Evolutionary conservation across 2,329 filamentous ascomycete species (phyloP), one percentile per base, ranked within the genome.

Genomic region (Neonectria ditissima): DNA sequence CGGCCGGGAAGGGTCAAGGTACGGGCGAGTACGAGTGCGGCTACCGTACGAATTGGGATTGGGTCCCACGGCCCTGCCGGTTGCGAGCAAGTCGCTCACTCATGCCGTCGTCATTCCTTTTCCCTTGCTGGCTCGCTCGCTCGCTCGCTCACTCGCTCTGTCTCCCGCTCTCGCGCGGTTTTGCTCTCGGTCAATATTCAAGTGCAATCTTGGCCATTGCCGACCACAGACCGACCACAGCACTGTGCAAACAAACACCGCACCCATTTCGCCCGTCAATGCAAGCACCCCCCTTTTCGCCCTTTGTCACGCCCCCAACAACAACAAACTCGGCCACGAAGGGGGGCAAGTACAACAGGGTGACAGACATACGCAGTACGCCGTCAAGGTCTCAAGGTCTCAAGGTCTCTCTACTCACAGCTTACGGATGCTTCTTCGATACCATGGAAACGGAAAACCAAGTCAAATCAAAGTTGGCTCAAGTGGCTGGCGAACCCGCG

Each of bases 31-130:
- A 70, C 71, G 67, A 67, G 59, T 57, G 56, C 55, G 50, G 47
- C 60, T 59, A 73, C 70, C 51, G 71, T 74, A 72, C 65, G 72
- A 74, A 74, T 74, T 73, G 72, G 59, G 24, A 26, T 51, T 59
- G 50, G 60, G 56, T 60, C 62, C 63, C 65, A 73, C 71, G 71
- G 69, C 60, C 65, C 65, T 65, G 55, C 68, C 70, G 67, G 63
- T 62, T 62, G 45, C 53, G 39, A 63, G 65, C 65, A 60, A 59
- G 65, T 67, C 61, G 47, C 65, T 66, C 62, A 53, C 59, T 60
- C 55, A 58, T 53, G 53, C 44, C 62, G 50, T 56, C 55, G 59
- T 62, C 59, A 57, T 48, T 62, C 58, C 34, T 58, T 55, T 55
- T 59, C 55, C 63, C 26, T 56, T 62, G 62, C n/a, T n/a, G n/a